Evolutionary conservation across 2,329 filamentous ascomycete species (phyloP).

Genomic region (Nothopassalora personata): DNA sequence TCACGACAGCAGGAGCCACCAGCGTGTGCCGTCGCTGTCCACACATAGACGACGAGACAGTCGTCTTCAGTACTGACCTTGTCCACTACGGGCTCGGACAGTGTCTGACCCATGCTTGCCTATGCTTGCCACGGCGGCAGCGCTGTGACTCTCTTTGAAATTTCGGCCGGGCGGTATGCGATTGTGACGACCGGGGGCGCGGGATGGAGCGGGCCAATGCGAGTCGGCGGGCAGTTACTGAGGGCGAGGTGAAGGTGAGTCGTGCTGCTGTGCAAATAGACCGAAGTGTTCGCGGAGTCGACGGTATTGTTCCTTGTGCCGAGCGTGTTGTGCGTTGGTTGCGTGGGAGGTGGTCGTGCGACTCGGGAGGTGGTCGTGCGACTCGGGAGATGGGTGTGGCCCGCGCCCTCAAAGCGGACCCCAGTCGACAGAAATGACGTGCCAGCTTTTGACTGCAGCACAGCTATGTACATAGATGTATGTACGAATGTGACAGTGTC

Average conservation of each 20-base stretch:
- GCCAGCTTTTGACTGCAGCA: background rate
- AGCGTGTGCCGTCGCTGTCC: background rate
- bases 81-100: constrained; percentile 97
- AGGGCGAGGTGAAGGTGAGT: background rate
- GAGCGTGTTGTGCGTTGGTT: background rate
- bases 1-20: background rate
- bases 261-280: background rate
- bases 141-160: constrained; percentile 3
- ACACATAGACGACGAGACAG: background rate
- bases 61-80: constrained; percentile 64
- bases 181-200: background rate
- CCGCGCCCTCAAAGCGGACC: background rate
- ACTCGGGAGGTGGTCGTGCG: background rate
- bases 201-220: background rate
- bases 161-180: constrained; percentile 1
- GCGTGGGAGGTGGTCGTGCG: background rate
- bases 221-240: background rate
- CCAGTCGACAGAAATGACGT: background rate
- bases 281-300: background rate
- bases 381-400: background rate
- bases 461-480: background rate
- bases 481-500: background rate
- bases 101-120: constrained; percentile 87
- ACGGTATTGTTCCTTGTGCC: background rate
- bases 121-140: constrained; percentile 1